Base-by-base conservation (phyloP, 208 protist genomes). In the Leishmania major region DNA sequence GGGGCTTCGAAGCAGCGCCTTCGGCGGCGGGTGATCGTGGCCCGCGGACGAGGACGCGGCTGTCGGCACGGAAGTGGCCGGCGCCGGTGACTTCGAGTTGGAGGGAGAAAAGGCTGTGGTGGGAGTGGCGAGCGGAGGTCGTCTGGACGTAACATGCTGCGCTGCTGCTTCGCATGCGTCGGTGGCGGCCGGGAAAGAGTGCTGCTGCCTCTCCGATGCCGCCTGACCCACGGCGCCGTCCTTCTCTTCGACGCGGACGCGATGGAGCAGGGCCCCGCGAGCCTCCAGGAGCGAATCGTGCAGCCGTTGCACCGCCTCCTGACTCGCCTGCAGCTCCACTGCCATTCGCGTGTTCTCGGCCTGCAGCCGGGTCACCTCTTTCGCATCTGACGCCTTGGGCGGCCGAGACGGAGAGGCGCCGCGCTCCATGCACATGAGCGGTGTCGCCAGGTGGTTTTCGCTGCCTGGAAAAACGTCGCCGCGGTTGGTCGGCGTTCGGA, bases 291-390 rank as follows among this genome's bases (percentile, higher is more conserved):
- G 60, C 5, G 72, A 78, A n/a, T 72, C 62, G 37, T 79, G 71
- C 55, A 85, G 77, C 71, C 66, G 69, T 40, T 76, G 82, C 43
- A 85, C 70, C 1, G 51, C 66, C 47, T 43, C 35, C 40, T 69
- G 77, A 43, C 72, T 79, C 31, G 43, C 77, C 71, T 75, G 62
- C 73, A 85, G 62, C 62, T 81, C 82, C 43, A 75, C 40, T 64
- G 77, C 62, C 49, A 85, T 78, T 3, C 64, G 71, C 0, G 25
- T 2, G 43, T 79, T 77, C 57, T 85, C 78, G 22, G 60, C 55
- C 73, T 85, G 59, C 37, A 85, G 64, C 0, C 73, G 77, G 53
- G 71, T 70, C 19, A 84, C 11, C 47, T 77, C 13, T 22, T 62
- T 47, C 1, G 81, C 57, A 19, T 80, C 57, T n/a, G 59, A 43